Percentiles rank a stretch among this genome's conserved stretches.
Conservation (phyloP, 2,329 filamentous ascomycete species). For the Fusarium incarnatum region DNA sequence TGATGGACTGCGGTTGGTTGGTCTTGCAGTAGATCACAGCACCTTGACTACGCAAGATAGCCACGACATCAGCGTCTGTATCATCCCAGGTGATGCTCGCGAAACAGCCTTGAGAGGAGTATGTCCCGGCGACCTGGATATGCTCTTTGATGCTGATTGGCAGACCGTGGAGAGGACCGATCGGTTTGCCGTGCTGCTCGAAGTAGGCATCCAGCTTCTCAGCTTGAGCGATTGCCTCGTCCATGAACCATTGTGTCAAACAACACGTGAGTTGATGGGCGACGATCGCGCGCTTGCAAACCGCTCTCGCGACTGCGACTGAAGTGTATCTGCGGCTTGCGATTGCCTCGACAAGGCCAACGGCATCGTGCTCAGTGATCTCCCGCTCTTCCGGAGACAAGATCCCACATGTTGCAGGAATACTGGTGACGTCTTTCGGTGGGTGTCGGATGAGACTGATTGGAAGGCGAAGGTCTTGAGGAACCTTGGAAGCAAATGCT, state of each 20-base stretch:
- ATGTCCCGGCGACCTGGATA: constrained; percentile 27
- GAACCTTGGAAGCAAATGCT: constrained; percentile 50
- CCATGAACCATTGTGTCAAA: constrained; percentile 37
- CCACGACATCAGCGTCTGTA: constrained; percentile 55
- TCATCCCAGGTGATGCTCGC: constrained; percentile 23
- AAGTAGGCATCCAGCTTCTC: constrained; percentile 23
- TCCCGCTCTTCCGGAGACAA: constrained; percentile 1
- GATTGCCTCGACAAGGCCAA: constrained; percentile 2
- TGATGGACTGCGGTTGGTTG: constrained; percentile 66
- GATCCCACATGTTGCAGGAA: background rate
- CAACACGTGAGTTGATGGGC: constrained; percentile 38
- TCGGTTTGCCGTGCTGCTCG: background rate
- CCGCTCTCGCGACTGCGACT: constrained; percentile 8
- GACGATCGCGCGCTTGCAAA: constrained; percentile 36
- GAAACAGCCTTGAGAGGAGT: constrained; percentile 20
- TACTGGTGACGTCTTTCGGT: background rate
- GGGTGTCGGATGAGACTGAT: constrained; percentile 14
- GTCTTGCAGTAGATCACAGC: constrained; percentile 77
- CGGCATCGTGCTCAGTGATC: constrained; percentile 9
- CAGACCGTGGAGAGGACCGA: constrained; percentile 31
- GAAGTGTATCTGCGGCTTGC: constrained; percentile 1
- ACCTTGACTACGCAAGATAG: constrained; percentile 68
- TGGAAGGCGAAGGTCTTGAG: constrained; percentile 47
- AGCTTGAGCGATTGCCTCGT: constrained; percentile 26
- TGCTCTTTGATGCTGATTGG: constrained; percentile 41